Evolutionary conservation across 805 yeast genomes (phyloP), one percentile per base, ranked within the genome.

Genomic region (Saccharomyces mikatae): DNA sequence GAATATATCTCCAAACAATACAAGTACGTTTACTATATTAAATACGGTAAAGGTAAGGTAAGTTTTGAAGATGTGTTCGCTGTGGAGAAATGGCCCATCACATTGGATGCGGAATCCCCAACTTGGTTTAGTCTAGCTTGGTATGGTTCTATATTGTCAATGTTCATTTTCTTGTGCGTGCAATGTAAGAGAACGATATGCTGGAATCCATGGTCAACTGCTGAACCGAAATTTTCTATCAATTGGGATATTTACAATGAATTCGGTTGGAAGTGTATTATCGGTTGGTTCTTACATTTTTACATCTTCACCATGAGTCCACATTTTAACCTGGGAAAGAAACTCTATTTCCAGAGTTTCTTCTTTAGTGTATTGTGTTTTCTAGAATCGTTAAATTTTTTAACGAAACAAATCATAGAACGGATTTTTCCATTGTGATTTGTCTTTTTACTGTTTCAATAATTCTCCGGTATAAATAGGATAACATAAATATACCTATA

Each of bases 241-340:
- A n/a, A 49, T 27, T 28, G 29, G 4, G 10, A 46, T 21, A 41
- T 62, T 14, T 58, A 59, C 27, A 29, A 52, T 32, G 62, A 60
- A 22, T 52, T 57, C 32, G 58, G 62, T 2, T 1, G 55, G 0
- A 68, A 68, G 50, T 60, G 57, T 21, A 29, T 56, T 22, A 6
- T 62, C 5, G 72, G 69, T 8, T 69, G 71, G 71, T 50, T 66
- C 5, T 22, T 67, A 21, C 69, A 66, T 52, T 65, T 54, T 41
- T 57, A 58, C 31, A 57, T 63, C n/a, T 65, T 65, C 47, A 36
- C 54, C 17, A 54, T 58, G 46, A 56, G 60, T 24, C 55, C 63
- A 17, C 63, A 60, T 48, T 52, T 55, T 6, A 57, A 62, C 44
- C 47, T 64, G n/a, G 52, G 48, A 22, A 46, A 60, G 4, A 48